Evolutionary conservation across 1,284 basidiomycete genomes (phyloP).

Genomic region (Tilletia setariae): DNA sequence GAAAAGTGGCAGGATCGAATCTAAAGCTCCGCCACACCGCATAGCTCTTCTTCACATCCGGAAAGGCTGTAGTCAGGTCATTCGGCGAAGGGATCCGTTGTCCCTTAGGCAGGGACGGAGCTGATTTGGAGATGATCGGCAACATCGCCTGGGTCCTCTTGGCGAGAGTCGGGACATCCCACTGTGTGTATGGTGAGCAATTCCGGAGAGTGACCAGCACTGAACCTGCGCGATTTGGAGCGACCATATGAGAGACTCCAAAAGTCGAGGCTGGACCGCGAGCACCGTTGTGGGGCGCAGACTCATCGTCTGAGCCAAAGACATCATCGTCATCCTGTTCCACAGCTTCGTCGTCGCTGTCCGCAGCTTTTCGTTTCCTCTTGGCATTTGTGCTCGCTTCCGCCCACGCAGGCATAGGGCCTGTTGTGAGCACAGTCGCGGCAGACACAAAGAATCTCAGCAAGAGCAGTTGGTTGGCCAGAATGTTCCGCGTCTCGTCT

Average conservation of each 20-base stretch:
- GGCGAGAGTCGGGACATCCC: slow-evolving; percentile 60
- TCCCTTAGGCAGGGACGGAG: slow-evolving; percentile 39
- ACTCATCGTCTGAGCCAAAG: slow-evolving; percentile 33
- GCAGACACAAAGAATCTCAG: slow-evolving; percentile 78
- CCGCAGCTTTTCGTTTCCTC: slow-evolving; percentile 17
- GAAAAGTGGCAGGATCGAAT: slow-evolving; percentile 71
- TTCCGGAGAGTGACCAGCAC: slow-evolving; percentile 86
- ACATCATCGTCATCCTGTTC: slow-evolving; percentile 25
- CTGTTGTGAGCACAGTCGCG: slow-evolving; percentile 62
- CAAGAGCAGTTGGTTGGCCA: slow-evolving; percentile 84
- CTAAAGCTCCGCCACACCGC: slow-evolving; percentile 74
- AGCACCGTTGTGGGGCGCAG: slow-evolving; percentile 1
- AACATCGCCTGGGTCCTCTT: slow-evolving; percentile 55
- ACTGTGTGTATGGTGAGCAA: slow-evolving; percentile 80
- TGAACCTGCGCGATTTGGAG: slow-evolving; percentile 58
- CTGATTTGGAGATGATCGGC: slow-evolving; percentile 60
- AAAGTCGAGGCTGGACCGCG: slow-evolving; percentile 3
- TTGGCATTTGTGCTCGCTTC: slow-evolving; percentile 55
- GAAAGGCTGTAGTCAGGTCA: slow-evolving; percentile 55
- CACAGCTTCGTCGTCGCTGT: slow-evolving; percentile 23
- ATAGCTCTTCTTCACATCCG: slow-evolving; percentile 64
- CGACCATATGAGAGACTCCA: slow-evolving; percentile 56
- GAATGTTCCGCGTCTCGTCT: slow-evolving; percentile 89
- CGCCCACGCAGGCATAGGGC: slow-evolving; percentile 32
- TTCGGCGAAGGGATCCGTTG: slow-evolving; percentile 29